Percentiles rank a stretch among this genome's conserved stretches.
phyloP scores from a whole-genome alignment of 73 alveolate genomes.

The Paramecium bursaria region DNA sequence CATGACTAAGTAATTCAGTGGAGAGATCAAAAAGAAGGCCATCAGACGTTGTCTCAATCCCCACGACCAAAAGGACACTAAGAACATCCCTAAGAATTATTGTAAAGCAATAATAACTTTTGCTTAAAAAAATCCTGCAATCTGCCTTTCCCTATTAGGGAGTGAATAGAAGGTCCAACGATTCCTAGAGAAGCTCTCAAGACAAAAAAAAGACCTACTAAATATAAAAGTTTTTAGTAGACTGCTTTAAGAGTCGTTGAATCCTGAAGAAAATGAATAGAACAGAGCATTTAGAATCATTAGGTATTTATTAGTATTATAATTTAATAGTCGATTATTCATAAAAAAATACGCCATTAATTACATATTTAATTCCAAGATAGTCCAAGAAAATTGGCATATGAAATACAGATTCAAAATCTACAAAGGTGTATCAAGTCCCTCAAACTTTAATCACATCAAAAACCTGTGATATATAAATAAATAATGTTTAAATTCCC shows the following conservation, averaged over 20 bases:
- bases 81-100: conserved; percentile 49
- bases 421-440: conserved; percentile 1
- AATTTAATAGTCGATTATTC: not conserved
- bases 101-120: conserved; percentile 53
- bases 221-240: conserved; percentile 10
- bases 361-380: conserved; percentile 38
- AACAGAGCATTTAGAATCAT: conserved; percentile 43
- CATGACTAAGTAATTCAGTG: no score
- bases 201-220: conserved; percentile 1
- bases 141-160: not conserved
- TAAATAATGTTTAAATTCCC: no score
- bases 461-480: not conserved
- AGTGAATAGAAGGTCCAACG: conserved; percentile 8
- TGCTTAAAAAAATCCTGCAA: not conserved
- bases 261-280: conserved; percentile 42
- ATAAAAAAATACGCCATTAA: conserved; percentile 11
- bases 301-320: conserved; percentile 5
- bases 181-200: conserved; percentile 26
- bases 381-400: conserved; percentile 39
- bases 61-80: conserved; percentile 45
- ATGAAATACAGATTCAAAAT: conserved; percentile 31
- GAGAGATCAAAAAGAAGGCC: no score
- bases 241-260: not conserved
- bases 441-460: not conserved
- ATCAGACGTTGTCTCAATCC: no score